Evolutionary conservation across 768 basidiomycete genomes (phyloP).

Genomic region (Boletellus ananas): DNA sequence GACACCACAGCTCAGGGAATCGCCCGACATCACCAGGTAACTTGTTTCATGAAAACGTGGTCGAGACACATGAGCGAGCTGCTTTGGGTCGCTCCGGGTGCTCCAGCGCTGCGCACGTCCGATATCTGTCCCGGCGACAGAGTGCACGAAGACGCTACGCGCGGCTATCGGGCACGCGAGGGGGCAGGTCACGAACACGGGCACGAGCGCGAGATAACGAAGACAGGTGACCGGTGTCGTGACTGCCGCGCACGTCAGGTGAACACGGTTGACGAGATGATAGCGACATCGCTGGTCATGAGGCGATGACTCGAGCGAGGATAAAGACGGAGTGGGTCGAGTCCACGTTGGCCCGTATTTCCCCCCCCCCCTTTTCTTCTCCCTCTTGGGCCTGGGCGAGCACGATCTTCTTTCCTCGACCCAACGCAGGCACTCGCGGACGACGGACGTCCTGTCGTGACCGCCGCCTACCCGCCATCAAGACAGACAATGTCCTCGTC

Average conservation of each 20-base stretch:
- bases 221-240: constrained; percentile 12
- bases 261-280: constrained; percentile 11
- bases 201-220: not conserved
- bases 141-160: not conserved
- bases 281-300: not conserved
- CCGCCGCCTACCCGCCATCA: no score
- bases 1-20: no score
- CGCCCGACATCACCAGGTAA: constrained; percentile 1
- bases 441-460: no score
- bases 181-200: not conserved
- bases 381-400: no score
- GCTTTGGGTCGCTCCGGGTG: not conserved
- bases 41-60: constrained; percentile 13
- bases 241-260: constrained; percentile 15
- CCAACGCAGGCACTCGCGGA: no score
- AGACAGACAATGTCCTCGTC: no score
- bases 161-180: not conserved
- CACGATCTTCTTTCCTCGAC: not conserved
- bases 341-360: not conserved
- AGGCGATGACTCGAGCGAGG: constrained; percentile 10
- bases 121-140: not conserved
- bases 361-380: not conserved
- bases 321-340: constrained; percentile 13
- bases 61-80: constrained; percentile 9
- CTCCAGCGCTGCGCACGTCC: not conserved